phyloP scores from a whole-genome alignment of 2,329 filamentous ascomycete species.

The Polytolypa hystricis region DNA sequence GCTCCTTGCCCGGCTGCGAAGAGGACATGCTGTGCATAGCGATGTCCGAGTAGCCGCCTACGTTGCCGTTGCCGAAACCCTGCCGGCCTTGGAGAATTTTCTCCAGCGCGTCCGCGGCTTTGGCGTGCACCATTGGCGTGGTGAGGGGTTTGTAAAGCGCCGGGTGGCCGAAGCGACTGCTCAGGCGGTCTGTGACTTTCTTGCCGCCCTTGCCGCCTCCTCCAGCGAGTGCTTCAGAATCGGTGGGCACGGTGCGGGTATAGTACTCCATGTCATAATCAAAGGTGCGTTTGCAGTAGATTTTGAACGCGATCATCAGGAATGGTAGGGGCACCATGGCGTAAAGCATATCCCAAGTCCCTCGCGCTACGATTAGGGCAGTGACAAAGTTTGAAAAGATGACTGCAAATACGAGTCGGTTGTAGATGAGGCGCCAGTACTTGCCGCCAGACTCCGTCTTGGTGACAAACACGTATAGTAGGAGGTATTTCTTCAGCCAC shows the following conservation, averaged over 20 bases:
- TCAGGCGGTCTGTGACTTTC: slow-evolving; percentile 49
- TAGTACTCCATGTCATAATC: slow-evolving; percentile 75
- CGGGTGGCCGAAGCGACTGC: slow-evolving; percentile 77
- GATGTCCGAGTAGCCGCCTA: slow-evolving; percentile 57
- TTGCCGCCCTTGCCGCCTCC: slow-evolving; percentile 26
- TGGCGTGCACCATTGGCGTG: slow-evolving; percentile 90
- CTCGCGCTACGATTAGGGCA: slow-evolving; percentile 61
- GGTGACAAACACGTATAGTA: slow-evolving; percentile 90
- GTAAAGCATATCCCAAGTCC: slow-evolving; percentile 55
- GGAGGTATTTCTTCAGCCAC: slow-evolving; percentile 86
- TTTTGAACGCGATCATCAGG: slow-evolving; percentile 71
- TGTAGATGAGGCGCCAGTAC: slow-evolving; percentile 86
- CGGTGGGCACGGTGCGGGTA: slow-evolving; percentile 51
- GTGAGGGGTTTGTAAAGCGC: slow-evolving; percentile 80
- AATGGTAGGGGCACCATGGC: slow-evolving; percentile 64
- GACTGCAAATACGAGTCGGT: slow-evolving; percentile 75
- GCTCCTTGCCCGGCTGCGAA: slow-evolving; percentile 45
- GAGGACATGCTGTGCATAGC: slow-evolving; percentile 66
- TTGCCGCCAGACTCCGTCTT: slow-evolving; percentile 92
- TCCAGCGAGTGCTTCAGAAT: slow-evolving; percentile 38
- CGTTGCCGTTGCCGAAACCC: slow-evolving; percentile 49
- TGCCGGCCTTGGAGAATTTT: slow-evolving; percentile 76
- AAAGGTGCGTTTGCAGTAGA: slow-evolving; percentile 65
- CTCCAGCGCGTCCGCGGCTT: slow-evolving; percentile 75
- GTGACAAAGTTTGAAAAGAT: slow-evolving; percentile 70